Conservation (phyloP, 805 yeast genomes). For the Yarrowia divulgata region DNA sequence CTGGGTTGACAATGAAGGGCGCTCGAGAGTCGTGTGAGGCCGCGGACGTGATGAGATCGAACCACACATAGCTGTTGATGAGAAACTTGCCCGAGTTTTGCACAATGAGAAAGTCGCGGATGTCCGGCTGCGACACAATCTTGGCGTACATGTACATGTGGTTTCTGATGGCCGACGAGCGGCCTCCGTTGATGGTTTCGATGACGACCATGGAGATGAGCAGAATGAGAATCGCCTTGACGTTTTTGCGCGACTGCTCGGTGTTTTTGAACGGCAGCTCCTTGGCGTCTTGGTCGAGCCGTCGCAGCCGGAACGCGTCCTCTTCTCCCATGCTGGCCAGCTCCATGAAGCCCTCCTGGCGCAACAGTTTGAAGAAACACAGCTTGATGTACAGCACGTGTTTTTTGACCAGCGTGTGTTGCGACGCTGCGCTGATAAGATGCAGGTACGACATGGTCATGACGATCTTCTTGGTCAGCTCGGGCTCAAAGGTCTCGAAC, state of each 20-base stretch:
- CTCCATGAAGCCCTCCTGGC: constrained; percentile 16
- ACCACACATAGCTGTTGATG: constrained; percentile 36
- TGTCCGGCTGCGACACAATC: constrained; percentile 20
- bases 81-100: constrained; percentile 36
- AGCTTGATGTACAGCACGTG: constrained; percentile 35
- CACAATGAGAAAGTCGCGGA: constrained; percentile 11
- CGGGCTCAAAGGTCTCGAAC: constrained; percentile 33
- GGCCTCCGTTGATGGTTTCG: constrained; percentile 36
- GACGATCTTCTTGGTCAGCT: constrained; percentile 35
- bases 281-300: neutral
- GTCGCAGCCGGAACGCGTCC: neutral
- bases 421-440: constrained; percentile 25
- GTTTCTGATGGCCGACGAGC: constrained; percentile 31
- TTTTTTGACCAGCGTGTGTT: constrained; percentile 30
- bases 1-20: constrained; percentile 25
- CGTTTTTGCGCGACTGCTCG: constrained; percentile 9
- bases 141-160: constrained; percentile 39
- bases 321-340: constrained; percentile 31
- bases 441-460: constrained; percentile 37
- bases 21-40: constrained; percentile 14
- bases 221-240: constrained; percentile 32
- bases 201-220: constrained; percentile 32
- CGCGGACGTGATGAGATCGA: constrained; percentile 29
- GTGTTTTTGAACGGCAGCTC: constrained; percentile 25
- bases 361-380: constrained; percentile 17